Base-by-base conservation (phyloP, 805 yeast genomes). In the Kuraishia ogatae region DNA sequence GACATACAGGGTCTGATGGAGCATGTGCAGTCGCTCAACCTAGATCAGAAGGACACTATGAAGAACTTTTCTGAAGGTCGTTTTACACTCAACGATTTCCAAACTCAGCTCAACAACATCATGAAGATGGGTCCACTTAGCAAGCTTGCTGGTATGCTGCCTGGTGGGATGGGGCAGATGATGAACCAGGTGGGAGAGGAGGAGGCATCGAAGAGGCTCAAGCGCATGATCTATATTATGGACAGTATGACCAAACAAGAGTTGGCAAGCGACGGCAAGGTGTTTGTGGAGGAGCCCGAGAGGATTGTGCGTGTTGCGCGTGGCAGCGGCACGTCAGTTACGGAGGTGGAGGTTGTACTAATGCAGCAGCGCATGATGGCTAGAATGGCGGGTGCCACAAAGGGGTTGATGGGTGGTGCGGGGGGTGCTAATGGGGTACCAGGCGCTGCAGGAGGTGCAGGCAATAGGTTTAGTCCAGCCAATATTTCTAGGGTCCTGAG, bases 121-220 rank as follows among this genome's bases (percentile, higher is more conserved):
- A 77, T 93, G 81, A 94, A 94, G 70, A 89, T 94, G 96, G 99
- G 99, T 1, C 97, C 98, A 2, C 73, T 93, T 54, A 85, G 96
- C 23, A 92, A 94, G 67, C 89, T 93, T 59, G 97, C 97, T 2
- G 82, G 87, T 54, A 93, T 93, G 97, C 84, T 93, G 57, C 99
- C 99, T 0, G 94, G 86, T 24, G 89, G 97, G 64, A 81, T 91
- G 72, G 82, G 92, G 43, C 83, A 82, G 61, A 78, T 93, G 78
- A 85, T 93, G 81, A 83, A 79, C 53, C 93, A 89, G 68, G 84
- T 89, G 50, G 94, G 96, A 26, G 97, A 91, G 67, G 97, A 90
- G 62, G 98, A 94, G 64, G 85, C 97, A 0, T 81, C 89, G n/a
- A 78, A 80, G 55, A 80, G 86, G 65, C 77, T 93, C 74, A 93